phyloP scores from a whole-genome alignment of 805 yeast species.

The Saccharomycopsis babjevae region DNA sequence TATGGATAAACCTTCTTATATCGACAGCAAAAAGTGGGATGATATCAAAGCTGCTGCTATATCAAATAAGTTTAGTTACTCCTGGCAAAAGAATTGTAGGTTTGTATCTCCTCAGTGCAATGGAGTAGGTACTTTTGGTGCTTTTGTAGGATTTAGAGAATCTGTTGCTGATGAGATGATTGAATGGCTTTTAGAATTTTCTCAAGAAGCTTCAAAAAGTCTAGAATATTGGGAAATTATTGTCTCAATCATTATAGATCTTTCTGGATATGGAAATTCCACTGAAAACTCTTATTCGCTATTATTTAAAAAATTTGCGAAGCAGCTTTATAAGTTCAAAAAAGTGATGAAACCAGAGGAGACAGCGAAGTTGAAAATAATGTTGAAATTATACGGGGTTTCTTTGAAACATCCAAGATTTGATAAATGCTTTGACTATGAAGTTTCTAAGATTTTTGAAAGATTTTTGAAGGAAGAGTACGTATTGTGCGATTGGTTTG shows the following conservation, averaged over 20 bases:
- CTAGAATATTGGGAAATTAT: background rate
- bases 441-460: slow-evolving; percentile 30
- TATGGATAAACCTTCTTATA: background rate
- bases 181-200: background rate
- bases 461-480: slow-evolving; percentile 28
- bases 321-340: slow-evolving; percentile 21
- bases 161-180: background rate
- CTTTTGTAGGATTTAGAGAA: background rate
- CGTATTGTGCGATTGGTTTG: slow-evolving; percentile 45
- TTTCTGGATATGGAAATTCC: background rate
- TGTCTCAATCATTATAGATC: background rate
- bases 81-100: background rate
- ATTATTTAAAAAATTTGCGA: background rate
- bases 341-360: slow-evolving; percentile 19
- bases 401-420: background rate
- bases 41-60: background rate
- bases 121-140: background rate
- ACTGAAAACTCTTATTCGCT: background rate
- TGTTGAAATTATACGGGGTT: background rate
- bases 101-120: background rate
- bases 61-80: background rate
- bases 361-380: background rate
- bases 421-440: slow-evolving; percentile 21
- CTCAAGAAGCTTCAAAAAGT: background rate
- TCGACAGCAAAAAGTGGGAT: background rate